Conservation (phyloP, 1,139 yeast species). For the Blastobotrys arbuscula region DNA sequence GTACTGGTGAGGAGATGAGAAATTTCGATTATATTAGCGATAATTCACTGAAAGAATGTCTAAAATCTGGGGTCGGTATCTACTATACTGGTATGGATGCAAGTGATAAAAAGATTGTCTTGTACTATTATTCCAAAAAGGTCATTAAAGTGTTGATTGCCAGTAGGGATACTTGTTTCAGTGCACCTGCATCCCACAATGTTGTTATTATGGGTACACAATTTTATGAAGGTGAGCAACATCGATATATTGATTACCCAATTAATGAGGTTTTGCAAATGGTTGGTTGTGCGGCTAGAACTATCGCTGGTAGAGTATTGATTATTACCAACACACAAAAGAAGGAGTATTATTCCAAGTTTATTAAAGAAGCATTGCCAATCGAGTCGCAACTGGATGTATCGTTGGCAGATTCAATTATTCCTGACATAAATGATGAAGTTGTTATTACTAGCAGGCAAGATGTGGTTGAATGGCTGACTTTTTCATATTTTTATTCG, state of each 20-base stretch:
- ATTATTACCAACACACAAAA: slow-evolving; percentile 54
- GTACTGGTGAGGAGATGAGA: slow-evolving; percentile 35
- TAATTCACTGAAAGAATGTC: slow-evolving; percentile 38
- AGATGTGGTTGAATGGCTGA: slow-evolving; percentile 86
- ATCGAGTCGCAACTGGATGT: slow-evolving; percentile 69
- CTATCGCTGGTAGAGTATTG: slow-evolving; percentile 40
- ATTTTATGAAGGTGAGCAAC: slow-evolving; percentile 66
- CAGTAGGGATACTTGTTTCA: slow-evolving; percentile 49
- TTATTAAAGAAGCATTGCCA: slow-evolving; percentile 71
- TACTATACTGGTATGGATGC: slow-evolving; percentile 55
- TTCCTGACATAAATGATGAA: slow-evolving; percentile 60
- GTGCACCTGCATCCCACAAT: slow-evolving; percentile 46
- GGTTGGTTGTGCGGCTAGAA: slow-evolving; percentile 53
- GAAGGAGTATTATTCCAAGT: slow-evolving; percentile 61
- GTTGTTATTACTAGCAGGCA: slow-evolving; percentile 64
- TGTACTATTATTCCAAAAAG: slow-evolving; percentile 46
- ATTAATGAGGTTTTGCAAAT: slow-evolving; percentile 63
- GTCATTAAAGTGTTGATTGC: slow-evolving; percentile 52
- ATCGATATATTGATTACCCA: slow-evolving; percentile 62
- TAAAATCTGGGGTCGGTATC: slow-evolving; percentile 65
- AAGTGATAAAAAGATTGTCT: slow-evolving; percentile 50
- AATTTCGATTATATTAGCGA: slow-evolving; percentile 47
- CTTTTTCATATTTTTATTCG: slow-evolving; percentile 77
- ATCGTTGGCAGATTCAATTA: slow-evolving; percentile 57
- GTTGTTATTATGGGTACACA: slow-evolving; percentile 71